These are phyloP conservation scores for Tricholoma furcatifolium DNA, from an alignment of 768 basidiomycete species.

Conservation along the genomic window DNA sequence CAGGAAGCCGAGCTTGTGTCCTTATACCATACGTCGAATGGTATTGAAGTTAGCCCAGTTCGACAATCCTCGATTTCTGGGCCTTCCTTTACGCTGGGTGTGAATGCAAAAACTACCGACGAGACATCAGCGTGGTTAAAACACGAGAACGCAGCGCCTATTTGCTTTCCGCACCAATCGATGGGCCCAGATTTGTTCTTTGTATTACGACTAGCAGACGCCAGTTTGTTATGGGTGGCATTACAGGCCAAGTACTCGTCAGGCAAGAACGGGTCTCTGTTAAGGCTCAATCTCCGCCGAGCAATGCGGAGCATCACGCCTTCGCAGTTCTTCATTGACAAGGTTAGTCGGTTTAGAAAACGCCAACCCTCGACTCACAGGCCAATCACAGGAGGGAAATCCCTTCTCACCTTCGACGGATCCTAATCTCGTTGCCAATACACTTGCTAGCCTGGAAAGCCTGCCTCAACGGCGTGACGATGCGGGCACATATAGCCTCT, in stretches of 20 bases:
- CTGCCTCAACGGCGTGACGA: slow-evolving; percentile 35
- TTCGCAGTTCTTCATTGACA: slow-evolving; percentile 37
- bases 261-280: slow-evolving; percentile 30
- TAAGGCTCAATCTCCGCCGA: slow-evolving; percentile 28
- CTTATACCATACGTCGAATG: slow-evolving; percentile 24
- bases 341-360: slow-evolving; percentile 23
- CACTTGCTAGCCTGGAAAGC: slow-evolving; percentile 21
- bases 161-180: slow-evolving; percentile 38
- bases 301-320: slow-evolving; percentile 45
- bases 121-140: slow-evolving; percentile 34
- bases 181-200: slow-evolving; percentile 48
- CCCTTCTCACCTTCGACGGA: slow-evolving; percentile 31
- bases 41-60: slow-evolving; percentile 28
- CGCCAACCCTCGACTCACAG: not conserved
- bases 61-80: slow-evolving; percentile 28
- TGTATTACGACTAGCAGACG: slow-evolving; percentile 33
- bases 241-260: slow-evolving; percentile 39
- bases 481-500: slow-evolving; percentile 37
- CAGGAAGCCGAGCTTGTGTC: slow-evolving; percentile 37
- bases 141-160: slow-evolving; percentile 27
- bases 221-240: slow-evolving; percentile 38
- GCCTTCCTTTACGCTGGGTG: slow-evolving; percentile 37
- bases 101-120: slow-evolving; percentile 33
- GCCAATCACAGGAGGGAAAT: slow-evolving; percentile 29
- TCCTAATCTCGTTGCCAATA: slow-evolving; percentile 28